Evolutionary conservation across 768 basidiomycete species (phyloP), one percentile per base, ranked within the genome.

Genomic region (Amanita molliuscula): DNA sequence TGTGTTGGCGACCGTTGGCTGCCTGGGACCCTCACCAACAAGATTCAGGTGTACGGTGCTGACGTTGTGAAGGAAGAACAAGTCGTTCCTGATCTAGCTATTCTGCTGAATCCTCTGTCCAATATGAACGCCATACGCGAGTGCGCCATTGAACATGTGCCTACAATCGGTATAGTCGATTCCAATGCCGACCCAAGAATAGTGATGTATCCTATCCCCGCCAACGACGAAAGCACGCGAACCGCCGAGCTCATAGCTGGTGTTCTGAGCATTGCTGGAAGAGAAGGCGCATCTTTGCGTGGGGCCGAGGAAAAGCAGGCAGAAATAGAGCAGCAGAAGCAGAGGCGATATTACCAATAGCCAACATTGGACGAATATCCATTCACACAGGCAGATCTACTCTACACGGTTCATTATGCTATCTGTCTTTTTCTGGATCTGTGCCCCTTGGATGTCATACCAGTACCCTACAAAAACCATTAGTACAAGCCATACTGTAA

Each of bases 141-240:
- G 69, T 94, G 91, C 59, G 90, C 91, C 13, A 73, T 82, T 49
- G 77, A 84, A 54, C 85, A 94, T 60, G 78, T 98, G 50, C 96
- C 96, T 0, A 98, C 96, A 1, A 82, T 98, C 53, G 96, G 85
- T 29, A 82, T 98, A 53, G 80, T 94, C 48, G 96, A 99, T 66
- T 90, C 93, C 18, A 92, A 99, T 62, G 87, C 82, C 37, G 96
- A 99, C 67, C 96, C 96, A 4, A 82, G 96, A 21, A 75, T 92
- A 34, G 94, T 99, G 54, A 96, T 97, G 77, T 98, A 96, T 65
- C 87, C 96, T 37, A 97, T 99, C 60, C 94, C 93, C 0, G 93
- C 90, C n/a, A 99, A 98, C 65, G 91, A 95, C 67, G 96, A 99
- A 67, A 91, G 81, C 61, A 76, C 84, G 8, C 78, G 93, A 41